Percentiles rank a stretch among this genome's conserved stretches.
Conservation (phyloP, 139 green algal genomes). For the Chlorokybus atmophyticus region DNA sequence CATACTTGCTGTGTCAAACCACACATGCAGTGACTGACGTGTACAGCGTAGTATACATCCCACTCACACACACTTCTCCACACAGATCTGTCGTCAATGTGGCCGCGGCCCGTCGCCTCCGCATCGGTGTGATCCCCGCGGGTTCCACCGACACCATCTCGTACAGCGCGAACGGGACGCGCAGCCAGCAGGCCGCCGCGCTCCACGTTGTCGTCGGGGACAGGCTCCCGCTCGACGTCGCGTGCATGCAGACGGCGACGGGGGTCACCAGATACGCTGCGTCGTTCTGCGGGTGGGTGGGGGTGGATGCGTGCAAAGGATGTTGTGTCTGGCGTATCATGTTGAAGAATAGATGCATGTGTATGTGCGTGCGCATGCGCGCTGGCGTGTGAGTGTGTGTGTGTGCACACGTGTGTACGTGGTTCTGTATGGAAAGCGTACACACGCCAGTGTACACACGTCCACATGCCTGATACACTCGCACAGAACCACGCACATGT, state of each 20-base stretch:
- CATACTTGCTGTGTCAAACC: neutral
- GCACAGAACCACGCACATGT: no score
- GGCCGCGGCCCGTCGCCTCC: slow-evolving; percentile 34
- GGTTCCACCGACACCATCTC: slow-evolving; percentile 76
- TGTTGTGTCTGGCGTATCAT: no score
- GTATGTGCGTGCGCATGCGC: no score
- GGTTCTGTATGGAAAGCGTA: no score
- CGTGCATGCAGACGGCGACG: slow-evolving; percentile 13
- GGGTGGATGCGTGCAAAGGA: no score
- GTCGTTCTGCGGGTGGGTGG: neutral
- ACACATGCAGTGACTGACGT: neutral
- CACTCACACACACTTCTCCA: neutral
- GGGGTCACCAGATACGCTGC: neutral
- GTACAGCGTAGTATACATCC: neutral
- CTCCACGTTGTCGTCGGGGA: slow-evolving; percentile 76
- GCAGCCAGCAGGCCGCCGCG: slow-evolving; percentile 48
- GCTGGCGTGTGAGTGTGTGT: no score
- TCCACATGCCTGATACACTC: no score
- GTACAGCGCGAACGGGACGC: slow-evolving; percentile 59
- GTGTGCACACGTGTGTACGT: no score
- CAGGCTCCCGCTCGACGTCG: slow-evolving; percentile 57
- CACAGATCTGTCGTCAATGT: no score
- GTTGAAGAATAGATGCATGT: no score
- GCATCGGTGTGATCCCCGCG: slow-evolving; percentile 63
- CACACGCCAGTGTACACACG: no score